Percentiles rank a stretch among this genome's conserved stretches.
These are phyloP conservation scores for Cladophialophora immunda DNA, from an alignment of 2,329 filamentous ascomycete genomes.

Conservation along the genomic window DNA sequence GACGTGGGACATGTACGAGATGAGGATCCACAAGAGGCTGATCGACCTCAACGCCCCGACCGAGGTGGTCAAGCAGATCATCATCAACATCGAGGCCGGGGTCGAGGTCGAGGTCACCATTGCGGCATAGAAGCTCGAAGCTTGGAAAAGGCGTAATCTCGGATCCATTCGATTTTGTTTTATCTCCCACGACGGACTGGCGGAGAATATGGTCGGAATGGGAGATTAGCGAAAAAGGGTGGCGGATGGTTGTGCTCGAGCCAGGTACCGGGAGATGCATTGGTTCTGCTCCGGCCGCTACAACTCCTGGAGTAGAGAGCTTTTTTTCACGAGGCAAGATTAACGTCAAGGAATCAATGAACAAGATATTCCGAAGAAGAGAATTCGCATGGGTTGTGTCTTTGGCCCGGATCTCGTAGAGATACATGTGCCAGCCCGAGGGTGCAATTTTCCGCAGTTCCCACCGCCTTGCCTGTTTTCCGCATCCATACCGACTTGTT, in stretches of 20 bases:
- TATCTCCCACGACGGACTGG: neutral
- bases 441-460: neutral
- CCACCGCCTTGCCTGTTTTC: neutral
- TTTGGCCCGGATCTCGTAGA: neutral
- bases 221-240: neutral
- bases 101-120: slow-evolving; percentile 64
- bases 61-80: slow-evolving; percentile 71
- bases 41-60: slow-evolving; percentile 98
- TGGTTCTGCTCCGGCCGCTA: neutral
- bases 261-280: neutral
- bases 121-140: slow-evolving; percentile 54
- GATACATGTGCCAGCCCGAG: neutral
- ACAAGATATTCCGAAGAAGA: neutral
- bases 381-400: neutral
- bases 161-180: neutral
- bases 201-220: neutral
- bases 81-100: slow-evolving; percentile 63
- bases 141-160: neutral
- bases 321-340: neutral
- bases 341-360: neutral
- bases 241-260: neutral
- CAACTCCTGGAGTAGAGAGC: neutral
- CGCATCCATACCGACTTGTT: neutral
- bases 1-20: slow-evolving; percentile 99
- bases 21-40: slow-evolving; percentile 98